Conservation (phyloP, 257 asterid genomes). For the Przewalskia tangutica region DNA sequence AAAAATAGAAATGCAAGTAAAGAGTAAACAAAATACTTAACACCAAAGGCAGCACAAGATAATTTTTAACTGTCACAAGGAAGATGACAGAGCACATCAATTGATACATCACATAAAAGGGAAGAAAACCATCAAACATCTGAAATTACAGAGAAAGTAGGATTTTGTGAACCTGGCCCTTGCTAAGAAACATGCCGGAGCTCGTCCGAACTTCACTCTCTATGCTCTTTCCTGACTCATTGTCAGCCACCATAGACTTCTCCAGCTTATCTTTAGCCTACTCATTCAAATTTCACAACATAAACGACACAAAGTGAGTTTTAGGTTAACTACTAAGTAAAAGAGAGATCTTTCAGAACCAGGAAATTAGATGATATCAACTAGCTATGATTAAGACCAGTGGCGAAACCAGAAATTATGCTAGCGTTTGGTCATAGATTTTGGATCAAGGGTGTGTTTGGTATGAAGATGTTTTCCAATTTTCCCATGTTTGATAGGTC, state of each 20-base stretch:
- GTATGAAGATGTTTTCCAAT: too few species aligned
- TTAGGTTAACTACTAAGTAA: neutral
- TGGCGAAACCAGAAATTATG: too few species aligned
- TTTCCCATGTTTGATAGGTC: too few species aligned
- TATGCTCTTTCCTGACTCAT: conserved; percentile 84
- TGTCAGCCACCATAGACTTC: conserved; percentile 96
- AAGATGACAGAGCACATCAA: neutral
- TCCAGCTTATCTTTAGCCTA: conserved; percentile 91
- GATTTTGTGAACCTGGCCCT: conserved; percentile 51
- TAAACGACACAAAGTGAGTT: neutral
- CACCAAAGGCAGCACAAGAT: neutral
- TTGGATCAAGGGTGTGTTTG: too few species aligned
- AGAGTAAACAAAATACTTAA: neutral
- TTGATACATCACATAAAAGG: neutral
- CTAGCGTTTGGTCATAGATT: too few species aligned
- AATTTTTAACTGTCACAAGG: neutral
- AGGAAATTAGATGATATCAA: neutral
- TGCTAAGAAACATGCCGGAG: conserved; percentile 84
- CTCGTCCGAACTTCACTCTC: conserved; percentile 94
- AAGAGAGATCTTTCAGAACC: neutral
- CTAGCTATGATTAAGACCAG: neutral
- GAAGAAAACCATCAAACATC: neutral
- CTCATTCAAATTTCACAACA: conserved; percentile 12
- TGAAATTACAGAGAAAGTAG: neutral
- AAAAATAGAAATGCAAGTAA: neutral